Evolutionary conservation across 2,329 filamentous ascomycete species (phyloP), one percentile per base, ranked within the genome.

Genomic region (Fusarium palustre): DNA sequence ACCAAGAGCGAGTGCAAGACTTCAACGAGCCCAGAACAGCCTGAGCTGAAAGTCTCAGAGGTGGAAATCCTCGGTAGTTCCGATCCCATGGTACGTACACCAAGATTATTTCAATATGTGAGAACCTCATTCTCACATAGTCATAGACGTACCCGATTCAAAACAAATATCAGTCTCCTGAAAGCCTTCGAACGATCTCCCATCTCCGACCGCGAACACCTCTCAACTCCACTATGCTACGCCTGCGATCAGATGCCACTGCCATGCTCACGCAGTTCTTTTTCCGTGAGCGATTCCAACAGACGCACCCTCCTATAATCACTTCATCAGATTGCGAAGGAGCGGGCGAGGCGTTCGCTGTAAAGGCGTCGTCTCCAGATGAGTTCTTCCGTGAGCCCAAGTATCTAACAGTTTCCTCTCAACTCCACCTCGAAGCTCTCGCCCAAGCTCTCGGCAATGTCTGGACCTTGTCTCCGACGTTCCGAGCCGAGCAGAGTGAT

Each of bases 261-360:
- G 87, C 90, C 49, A 86, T 90, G 47, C 79, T 97, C 43, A 92
- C 89, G 55, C 86, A 86, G 47, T 95, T 94, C 80, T 97, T 98
- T 80, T 85, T 87, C 47, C 81, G 83, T 28, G 86, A 88, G 62
- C 85, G 88, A 58, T 95, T 92, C 74, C 86, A 92, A 61, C 92
- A 98, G 80, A 93, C 92, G 10, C 95, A 98, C 72, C 93, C 96
- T 6, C 96, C 96, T 7, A 90, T 98, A 74, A 92, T 99, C 75
- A 98, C 96, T 3, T 97, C 95, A 1, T 97, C 95, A 0, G 96
- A 99, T 75, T 99, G 96, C 76, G 96, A 99, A 82, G 96, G 96
- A 6, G 96, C 94, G 3, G 96, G 96, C 1, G 94, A 98, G 77
- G 95, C 97, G 20, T 99, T 99, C 75, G 88, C 89, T 12, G 83